phyloP scores from a whole-genome alignment of 2,329 filamentous ascomycete species.

The Gaeumannomyces tritici region DNA sequence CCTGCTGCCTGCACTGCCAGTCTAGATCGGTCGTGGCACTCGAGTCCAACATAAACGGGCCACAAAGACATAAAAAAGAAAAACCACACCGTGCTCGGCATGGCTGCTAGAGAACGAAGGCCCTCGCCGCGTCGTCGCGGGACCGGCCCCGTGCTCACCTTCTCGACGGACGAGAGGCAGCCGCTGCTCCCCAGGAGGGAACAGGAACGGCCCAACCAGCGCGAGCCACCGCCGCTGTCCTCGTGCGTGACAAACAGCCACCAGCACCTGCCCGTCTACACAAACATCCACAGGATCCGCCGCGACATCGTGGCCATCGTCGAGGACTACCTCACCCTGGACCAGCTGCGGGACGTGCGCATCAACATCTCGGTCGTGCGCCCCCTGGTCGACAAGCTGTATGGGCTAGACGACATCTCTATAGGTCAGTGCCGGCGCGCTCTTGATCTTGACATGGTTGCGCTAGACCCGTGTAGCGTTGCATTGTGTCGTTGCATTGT shows the following conservation, averaged over 20 bases:
- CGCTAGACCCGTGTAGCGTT: too few relatives aligned
- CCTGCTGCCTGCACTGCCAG: too few relatives aligned
- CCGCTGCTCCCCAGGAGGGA: conserved; percentile 26
- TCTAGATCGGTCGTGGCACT: too few relatives aligned
- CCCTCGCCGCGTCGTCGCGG: too few relatives aligned
- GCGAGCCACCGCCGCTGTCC: conserved; percentile 33
- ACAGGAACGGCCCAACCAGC: conserved; percentile 22
- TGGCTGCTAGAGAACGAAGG: too few relatives aligned
- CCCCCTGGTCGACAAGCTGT: conserved; percentile 75
- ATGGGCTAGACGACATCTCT: conserved; percentile 69
- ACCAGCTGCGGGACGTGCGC: conserved; percentile 70
- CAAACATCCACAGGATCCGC: conserved; percentile 64
- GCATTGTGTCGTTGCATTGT: too few relatives aligned
- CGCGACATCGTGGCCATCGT: conserved; percentile 54
- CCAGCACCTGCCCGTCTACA: conserved; percentile 61
- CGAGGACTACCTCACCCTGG: conserved; percentile 55
- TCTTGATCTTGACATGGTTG: too few relatives aligned
- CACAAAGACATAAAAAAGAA: too few relatives aligned
- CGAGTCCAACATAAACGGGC: too few relatives aligned
- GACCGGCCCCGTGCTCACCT: too few relatives aligned
- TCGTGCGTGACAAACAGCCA: conserved; percentile 49
- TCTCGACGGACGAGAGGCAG: conserved; percentile 15
- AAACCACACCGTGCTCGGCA: too few relatives aligned
- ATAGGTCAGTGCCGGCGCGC: conserved; percentile 40
- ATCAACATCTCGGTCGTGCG: conserved; percentile 75